These are phyloP conservation scores for Acephala macrosclerotiorum DNA, from an alignment of 2,329 filamentous ascomycete species.

Conservation along the genomic window DNA sequence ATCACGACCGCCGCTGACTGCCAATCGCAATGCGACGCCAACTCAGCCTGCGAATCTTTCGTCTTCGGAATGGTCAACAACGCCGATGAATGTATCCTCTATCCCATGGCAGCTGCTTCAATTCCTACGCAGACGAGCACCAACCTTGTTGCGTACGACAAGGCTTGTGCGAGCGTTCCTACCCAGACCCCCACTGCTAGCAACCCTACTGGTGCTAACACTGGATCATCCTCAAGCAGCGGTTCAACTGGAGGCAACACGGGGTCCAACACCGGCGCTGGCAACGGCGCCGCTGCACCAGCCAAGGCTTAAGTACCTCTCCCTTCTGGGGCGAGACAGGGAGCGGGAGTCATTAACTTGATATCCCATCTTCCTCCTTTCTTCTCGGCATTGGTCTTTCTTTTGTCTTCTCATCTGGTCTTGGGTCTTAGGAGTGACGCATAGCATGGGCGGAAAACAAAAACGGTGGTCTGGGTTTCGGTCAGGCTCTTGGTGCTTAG, in stretches of 20 bases:
- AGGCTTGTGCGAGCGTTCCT: slow-evolving; percentile 14
- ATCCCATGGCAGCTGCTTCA: slow-evolving; percentile 29
- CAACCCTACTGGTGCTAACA: slow-evolving; percentile 19
- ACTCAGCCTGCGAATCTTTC: slow-evolving; percentile 30
- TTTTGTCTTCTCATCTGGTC: neutral
- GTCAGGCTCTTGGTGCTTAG: slow-evolving; percentile 33
- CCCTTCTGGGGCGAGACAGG: neutral
- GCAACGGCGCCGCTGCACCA: neutral
- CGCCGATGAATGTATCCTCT: slow-evolving; percentile 32
- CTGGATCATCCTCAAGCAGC: neutral
- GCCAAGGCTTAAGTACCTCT: neutral
- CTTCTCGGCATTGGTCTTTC: neutral
- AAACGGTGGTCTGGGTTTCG: neutral
- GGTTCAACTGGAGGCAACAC: slow-evolving; percentile 8
- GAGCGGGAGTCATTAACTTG: neutral
- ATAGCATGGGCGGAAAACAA: neutral
- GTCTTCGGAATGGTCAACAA: slow-evolving; percentile 30
- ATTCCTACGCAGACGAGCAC: slow-evolving; percentile 26
- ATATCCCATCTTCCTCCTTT: neutral
- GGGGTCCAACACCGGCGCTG: slow-evolving; percentile 8
- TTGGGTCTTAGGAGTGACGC: neutral
- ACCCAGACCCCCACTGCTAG: slow-evolving; percentile 18
- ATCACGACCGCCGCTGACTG: slow-evolving; percentile 27
- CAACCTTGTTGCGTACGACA: slow-evolving; percentile 29
- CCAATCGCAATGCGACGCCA: slow-evolving; percentile 25